These are phyloP conservation scores for Globisporangium barbulae DNA, from an alignment of 352 stramenopile genomes.

Conservation along the genomic window DNA sequence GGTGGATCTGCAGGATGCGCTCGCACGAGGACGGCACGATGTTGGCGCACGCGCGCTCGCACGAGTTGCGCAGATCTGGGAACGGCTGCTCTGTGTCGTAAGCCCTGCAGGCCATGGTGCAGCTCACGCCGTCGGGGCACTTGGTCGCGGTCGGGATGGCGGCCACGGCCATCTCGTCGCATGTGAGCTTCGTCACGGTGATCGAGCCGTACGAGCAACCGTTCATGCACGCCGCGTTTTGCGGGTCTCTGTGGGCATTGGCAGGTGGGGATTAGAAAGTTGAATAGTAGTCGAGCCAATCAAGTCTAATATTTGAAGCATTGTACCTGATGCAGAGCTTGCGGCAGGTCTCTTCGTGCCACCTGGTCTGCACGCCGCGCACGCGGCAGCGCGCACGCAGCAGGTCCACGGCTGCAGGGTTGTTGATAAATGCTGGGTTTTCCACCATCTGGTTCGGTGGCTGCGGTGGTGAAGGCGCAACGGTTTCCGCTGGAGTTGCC, in stretches of 20 bases:
- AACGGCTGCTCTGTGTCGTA: slow-evolving; percentile 55
- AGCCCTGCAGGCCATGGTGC: slow-evolving; percentile 46
- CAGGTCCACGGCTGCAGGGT: slow-evolving; percentile 31
- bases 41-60: slow-evolving; percentile 54
- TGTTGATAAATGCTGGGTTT: slow-evolving; percentile 16
- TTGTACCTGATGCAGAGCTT: slow-evolving; percentile 51
- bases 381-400: slow-evolving; percentile 56
- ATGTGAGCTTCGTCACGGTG: slow-evolving; percentile 64
- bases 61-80: slow-evolving; percentile 46
- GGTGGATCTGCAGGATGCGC: slow-evolving; percentile 65
- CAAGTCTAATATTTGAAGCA: background rate
- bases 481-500: slow-evolving; percentile 4
- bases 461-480: background rate
- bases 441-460: background rate
- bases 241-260: slow-evolving; percentile 30
- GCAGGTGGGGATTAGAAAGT: background rate
- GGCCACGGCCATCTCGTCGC: slow-evolving; percentile 39
- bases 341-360: slow-evolving; percentile 70
- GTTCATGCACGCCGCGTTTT: slow-evolving; percentile 72
- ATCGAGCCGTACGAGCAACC: slow-evolving; percentile 74
- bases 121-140: slow-evolving; percentile 62
- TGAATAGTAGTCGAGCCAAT: background rate
- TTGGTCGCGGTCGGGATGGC: slow-evolving; percentile 26
- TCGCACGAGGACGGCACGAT: slow-evolving; percentile 57
- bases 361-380: slow-evolving; percentile 58